Base-by-base conservation (phyloP, 768 basidiomycete species). In the Botryobasidium botryosum region DNA sequence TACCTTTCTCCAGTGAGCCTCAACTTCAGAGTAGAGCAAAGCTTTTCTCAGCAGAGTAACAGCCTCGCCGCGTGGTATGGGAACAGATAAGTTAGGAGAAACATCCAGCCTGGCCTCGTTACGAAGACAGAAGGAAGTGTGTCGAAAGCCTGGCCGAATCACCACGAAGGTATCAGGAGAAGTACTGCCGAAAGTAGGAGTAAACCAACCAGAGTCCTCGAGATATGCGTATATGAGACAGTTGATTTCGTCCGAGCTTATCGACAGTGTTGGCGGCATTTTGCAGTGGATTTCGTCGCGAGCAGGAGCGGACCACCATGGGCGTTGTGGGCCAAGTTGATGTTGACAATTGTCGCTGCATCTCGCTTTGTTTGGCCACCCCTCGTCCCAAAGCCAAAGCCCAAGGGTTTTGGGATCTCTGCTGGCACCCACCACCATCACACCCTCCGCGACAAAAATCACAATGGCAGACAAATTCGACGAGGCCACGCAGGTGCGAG, bases 171-270 rank as follows among this genome's bases (percentile, higher is more conserved):
- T 37, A 44, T 26, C 23, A 12, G 32, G 29, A 8, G 32, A 24
- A 24, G 43, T 23, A 38, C 15, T 12, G 12, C 21, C n/a, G 27
- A 25, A 39, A n/a, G 43, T 44, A 17, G 40, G 31, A 40, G 29
- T 42, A 26, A 24, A 54, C 50, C 28, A 51, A 82, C 84, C 84
- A 26, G 82, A 84, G 53, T 88, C 85, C 51, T 77, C 67, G 51
- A 88, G 74, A 56, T 86, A 88, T 2, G 85, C 70, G 59, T 87
- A 76, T 38, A 88, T 77, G 50, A 87, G 72, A 54, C 78, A 82
- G 57, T 88, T 88, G 49, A 88, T 68, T 57, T 87, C 49, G 47
- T 50, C 49, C 24, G 49, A 47, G 20, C 32, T 47, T 2, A 47
- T 43, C 12, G 12, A 18, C 32, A 33, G 18, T 33, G 10, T 12